Conservation (phyloP, 345 rosid species). For the Acer yangbiense region DNA sequence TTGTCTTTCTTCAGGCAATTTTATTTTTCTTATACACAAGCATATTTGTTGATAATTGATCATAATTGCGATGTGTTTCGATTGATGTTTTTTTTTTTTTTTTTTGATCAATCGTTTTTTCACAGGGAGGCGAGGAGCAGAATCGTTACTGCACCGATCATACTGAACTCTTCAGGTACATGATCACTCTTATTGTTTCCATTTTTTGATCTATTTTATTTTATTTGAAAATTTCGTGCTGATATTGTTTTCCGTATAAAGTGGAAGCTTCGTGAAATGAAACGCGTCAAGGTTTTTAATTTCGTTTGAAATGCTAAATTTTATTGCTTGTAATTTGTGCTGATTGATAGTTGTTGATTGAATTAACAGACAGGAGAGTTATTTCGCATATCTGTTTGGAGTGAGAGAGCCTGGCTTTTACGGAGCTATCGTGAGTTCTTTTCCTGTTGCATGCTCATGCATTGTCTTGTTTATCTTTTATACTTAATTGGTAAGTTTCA, state of each 20-base stretch:
- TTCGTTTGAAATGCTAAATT: not conserved
- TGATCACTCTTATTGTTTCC: not conserved
- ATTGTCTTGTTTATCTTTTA: not conserved
- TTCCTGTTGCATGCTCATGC: conserved; percentile 6
- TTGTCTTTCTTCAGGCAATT: conserved; percentile 74
- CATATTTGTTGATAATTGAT: not conserved
- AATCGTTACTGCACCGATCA: conserved; percentile 91
- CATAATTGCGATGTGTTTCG: not conserved
- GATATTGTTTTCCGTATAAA: not conserved
- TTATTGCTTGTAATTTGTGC: not conserved
- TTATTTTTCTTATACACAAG: not conserved
- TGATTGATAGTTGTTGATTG: conserved; percentile 16
- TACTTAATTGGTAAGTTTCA: not conserved
- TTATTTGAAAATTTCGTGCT: not conserved
- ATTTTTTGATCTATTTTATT: too few species aligned
- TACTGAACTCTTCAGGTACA: conserved; percentile 81
- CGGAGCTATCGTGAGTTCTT: conserved; percentile 83
- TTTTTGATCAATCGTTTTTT: not conserved
- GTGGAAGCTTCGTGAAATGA: not conserved
- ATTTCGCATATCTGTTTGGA: conserved; percentile 91
- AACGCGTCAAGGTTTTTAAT: not conserved
- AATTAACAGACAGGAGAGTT: conserved; percentile 73
- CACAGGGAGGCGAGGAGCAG: conserved; percentile 87
- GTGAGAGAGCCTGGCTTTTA: conserved; percentile 84
- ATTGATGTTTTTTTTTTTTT: not conserved